Evolutionary conservation across 2,329 filamentous ascomycete species (phyloP), one percentile per base, ranked within the genome.

Genomic region (Decorospora gaudefroyi): DNA sequence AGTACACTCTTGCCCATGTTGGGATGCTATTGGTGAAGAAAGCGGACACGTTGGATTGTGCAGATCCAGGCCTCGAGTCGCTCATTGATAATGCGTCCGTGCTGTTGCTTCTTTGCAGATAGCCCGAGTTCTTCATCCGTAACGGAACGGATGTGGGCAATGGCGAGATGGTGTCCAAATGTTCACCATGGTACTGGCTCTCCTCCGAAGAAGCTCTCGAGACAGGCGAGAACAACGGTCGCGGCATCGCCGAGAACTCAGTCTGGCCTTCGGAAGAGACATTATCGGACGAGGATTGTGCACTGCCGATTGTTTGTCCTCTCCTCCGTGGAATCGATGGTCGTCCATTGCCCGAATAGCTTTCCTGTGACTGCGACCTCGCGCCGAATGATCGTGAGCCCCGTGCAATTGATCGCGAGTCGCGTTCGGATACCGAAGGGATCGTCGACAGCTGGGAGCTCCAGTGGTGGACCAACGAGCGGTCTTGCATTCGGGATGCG

Each of bases 361-460:
- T 66, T 32, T 66, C 65, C 38, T 63, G 59, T 11, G 67, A 68
- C 10, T 62, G 59, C 11, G 65, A 67, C 32, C 62, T 55, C 11
- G 59, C 61, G 34, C 62, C 62, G 27, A 65, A 55, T 1, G 66
- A 69, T 29, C 56, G 62, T 29, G 67, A 68, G 42, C 37, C 48
- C 26, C 66, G 61, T 29, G 57, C 62, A 37, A 67, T 46, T 15
- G 67, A 69, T 40, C 61, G 61, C 19, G 67, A 70, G 31, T 58
- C 63, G 44, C 65, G 67, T 43, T 70, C 68, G 21, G 68, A 70
- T 25, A 64, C 62, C 10, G 68, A 70, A 17, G 56, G 52, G 28
- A 69, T 70, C 12, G 68, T 72, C 37, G 69, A 71, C 31, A 71
- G 61, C 55, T 69, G 66, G 13, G 69, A 69, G 54, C 68, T 71